Percentiles rank a stretch among this genome's conserved stretches.
Conservation (phyloP, 352 stramenopile genomes). For the Pythium myriotylum region DNA sequence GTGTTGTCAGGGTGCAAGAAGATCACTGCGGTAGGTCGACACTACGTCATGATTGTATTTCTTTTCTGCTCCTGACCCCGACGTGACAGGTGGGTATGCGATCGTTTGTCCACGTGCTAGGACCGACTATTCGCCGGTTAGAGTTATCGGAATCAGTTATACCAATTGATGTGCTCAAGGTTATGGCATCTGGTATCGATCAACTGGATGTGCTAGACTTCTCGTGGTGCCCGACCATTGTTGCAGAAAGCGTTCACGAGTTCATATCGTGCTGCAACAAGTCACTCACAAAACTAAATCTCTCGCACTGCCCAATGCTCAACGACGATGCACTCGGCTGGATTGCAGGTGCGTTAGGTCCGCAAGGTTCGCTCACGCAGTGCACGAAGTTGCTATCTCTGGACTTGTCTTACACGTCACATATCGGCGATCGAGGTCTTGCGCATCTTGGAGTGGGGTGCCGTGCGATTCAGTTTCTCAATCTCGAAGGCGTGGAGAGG, state of each 20-base stretch:
- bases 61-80: not conserved
- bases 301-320: slow-evolving; percentile 56
- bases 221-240: slow-evolving; percentile 55
- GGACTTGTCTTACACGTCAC: slow-evolving; percentile 61
- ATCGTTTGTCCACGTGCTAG: slow-evolving; percentile 65
- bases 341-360: slow-evolving; percentile 64
- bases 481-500: slow-evolving; percentile 64
- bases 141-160: slow-evolving; percentile 56
- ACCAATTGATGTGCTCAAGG: slow-evolving; percentile 60
- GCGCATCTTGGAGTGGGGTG: slow-evolving; percentile 52
- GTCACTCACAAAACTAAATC: slow-evolving; percentile 56
- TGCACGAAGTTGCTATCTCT: slow-evolving; percentile 65
- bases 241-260: slow-evolving; percentile 56
- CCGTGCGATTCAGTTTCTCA: slow-evolving; percentile 67
- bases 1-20: slow-evolving; percentile 57
- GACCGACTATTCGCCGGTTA: slow-evolving; percentile 43
- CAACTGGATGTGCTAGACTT: slow-evolving; percentile 58
- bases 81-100: slow-evolving; percentile 65
- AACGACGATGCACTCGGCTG: slow-evolving; percentile 77
- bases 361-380: slow-evolving; percentile 65
- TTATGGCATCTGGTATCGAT: slow-evolving; percentile 71
- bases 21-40: slow-evolving; percentile 45
- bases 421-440: slow-evolving; percentile 65
- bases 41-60: not conserved
- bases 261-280: slow-evolving; percentile 76